Percentiles rank a stretch among this genome's conserved stretches.
Conservation (phyloP, 805 yeast species). For the Saccharomycopsis selenospora region DNA sequence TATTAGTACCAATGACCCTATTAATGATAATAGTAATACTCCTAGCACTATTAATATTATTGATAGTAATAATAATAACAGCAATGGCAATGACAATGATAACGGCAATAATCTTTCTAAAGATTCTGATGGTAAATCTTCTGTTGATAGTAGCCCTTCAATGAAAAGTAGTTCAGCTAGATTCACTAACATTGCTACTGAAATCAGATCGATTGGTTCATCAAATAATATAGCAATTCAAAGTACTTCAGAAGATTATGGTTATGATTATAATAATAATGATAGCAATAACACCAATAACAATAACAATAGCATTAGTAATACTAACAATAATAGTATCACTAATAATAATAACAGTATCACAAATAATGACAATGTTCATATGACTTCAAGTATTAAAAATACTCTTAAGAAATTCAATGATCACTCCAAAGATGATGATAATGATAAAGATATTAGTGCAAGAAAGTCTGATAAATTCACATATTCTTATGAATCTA, state of each 20-base stretch:
- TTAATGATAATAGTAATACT: neutral
- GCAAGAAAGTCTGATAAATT: neutral
- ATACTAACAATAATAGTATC: neutral
- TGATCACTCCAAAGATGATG: neutral
- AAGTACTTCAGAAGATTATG: neutral
- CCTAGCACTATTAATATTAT: neutral
- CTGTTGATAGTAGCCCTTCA: neutral
- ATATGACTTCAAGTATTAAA: neutral
- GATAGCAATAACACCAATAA: neutral
- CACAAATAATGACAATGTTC: neutral
- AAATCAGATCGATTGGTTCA: neutral
- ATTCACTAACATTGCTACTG: neutral
- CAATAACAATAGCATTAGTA: neutral
- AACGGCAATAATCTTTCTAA: neutral
- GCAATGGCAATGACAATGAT: neutral
- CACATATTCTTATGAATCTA: slow-evolving; percentile 2
- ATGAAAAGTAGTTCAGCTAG: neutral
- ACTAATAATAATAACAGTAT: neutral
- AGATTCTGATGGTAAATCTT: neutral
- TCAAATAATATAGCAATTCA: neutral
- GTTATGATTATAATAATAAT: no score
- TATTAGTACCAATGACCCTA: neutral
- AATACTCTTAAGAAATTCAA: neutral
- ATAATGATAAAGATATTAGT: neutral
- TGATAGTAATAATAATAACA: neutral